Percentiles rank a stretch among this genome's conserved stretches.
phyloP scores from a whole-genome alignment of 805 yeast genomes.

The Lipomyces chichibuensis region DNA sequence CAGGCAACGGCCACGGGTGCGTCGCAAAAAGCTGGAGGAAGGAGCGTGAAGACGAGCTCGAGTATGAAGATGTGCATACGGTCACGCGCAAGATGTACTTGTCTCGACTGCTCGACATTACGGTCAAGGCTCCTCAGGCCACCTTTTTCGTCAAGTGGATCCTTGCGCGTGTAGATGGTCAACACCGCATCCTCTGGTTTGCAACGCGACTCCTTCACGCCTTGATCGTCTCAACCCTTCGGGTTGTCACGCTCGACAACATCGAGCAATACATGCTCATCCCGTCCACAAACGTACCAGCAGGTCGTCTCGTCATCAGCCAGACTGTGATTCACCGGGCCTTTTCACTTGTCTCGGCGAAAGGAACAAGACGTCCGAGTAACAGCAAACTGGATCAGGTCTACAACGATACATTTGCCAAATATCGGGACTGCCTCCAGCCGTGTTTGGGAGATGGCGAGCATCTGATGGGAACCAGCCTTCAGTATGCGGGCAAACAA shows the following conservation, averaged over 20 bases:
- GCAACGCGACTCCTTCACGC: background rate
- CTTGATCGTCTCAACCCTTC: background rate
- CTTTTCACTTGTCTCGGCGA: background rate
- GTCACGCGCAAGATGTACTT: no score
- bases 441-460: background rate
- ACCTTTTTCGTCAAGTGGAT: background rate
- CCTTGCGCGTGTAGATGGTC: background rate
- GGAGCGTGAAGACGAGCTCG: background rate
- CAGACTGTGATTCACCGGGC: no score
- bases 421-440: background rate
- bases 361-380: background rate
- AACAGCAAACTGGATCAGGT: background rate
- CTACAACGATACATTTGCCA: background rate
- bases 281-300: no score
- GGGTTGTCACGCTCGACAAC: slow-evolving; percentile 1
- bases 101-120: background rate
- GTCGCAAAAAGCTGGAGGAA: background rate
- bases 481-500: background rate
- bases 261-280: background rate
- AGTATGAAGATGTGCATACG: no score
- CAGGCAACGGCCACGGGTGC: background rate
- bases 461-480: background rate
- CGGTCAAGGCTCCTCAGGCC: background rate
- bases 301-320: no score
- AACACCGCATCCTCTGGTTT: background rate